phyloP scores from a whole-genome alignment of 164 flowering plant genomes.

The Magnolia sinica region DNA sequence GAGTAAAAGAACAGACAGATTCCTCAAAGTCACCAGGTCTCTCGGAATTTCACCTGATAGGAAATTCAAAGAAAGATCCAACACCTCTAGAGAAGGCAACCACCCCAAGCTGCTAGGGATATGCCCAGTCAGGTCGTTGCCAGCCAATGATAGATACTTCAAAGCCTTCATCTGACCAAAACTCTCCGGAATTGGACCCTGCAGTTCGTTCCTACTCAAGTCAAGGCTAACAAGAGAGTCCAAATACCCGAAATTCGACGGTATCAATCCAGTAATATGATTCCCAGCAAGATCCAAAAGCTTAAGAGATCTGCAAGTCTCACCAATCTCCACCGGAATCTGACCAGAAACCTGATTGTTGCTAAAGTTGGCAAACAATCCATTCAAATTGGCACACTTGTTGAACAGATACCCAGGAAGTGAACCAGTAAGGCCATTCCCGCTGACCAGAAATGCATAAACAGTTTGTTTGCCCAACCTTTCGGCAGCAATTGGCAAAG shows the following conservation, averaged over 20 bases:
- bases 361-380: constrained; percentile 54
- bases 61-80: constrained; percentile 69
- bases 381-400: constrained; percentile 45
- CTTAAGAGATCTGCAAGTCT: constrained; percentile 46
- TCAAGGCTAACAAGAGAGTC: constrained; percentile 54
- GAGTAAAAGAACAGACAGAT: constrained; percentile 55
- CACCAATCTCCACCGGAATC: constrained; percentile 46
- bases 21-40: constrained; percentile 47
- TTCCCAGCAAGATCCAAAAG: constrained; percentile 69
- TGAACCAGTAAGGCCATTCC: constrained; percentile 49
- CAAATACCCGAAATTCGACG: constrained; percentile 43
- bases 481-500: constrained; percentile 51
- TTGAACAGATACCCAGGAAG: constrained; percentile 59
- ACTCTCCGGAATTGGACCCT: constrained; percentile 52
- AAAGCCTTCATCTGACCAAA: constrained; percentile 44
- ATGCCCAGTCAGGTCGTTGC: constrained; percentile 58
- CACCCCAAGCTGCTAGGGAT: constrained; percentile 63
- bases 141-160: constrained; percentile 56
- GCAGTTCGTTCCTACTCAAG: constrained; percentile 59
- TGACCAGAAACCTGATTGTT: constrained; percentile 54
- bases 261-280: constrained; percentile 54
- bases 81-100: constrained; percentile 45
- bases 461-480: constrained; percentile 41
- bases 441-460: constrained; percentile 64
- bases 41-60: constrained; percentile 67